Evolutionary conservation across 768 basidiomycete genomes (phyloP).

Genomic region (Asterophora parasitica): DNA sequence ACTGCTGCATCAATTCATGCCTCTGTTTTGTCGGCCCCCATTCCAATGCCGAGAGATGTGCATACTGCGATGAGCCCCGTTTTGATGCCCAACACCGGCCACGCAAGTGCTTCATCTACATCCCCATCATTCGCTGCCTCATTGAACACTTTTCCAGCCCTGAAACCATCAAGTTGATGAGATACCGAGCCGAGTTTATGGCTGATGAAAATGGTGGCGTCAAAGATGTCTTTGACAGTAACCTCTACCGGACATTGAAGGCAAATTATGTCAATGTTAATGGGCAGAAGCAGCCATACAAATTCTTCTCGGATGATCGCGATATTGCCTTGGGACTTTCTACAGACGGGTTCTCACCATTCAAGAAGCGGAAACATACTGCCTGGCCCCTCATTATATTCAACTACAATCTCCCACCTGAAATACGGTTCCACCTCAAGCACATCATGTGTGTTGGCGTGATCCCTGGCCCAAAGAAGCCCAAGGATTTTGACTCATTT

Average conservation of each 20-base stretch:
- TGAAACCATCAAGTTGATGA: slow-evolving; percentile 9
- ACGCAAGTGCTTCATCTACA: slow-evolving; percentile 27
- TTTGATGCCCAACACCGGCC: slow-evolving; percentile 17
- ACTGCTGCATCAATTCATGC: slow-evolving; percentile 43
- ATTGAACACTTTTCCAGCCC: slow-evolving; percentile 14
- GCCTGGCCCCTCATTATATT: slow-evolving; percentile 36
- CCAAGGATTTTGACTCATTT: slow-evolving; percentile 34
- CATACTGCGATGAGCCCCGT: slow-evolving; percentile 29
- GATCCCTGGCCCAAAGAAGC: slow-evolving; percentile 37
- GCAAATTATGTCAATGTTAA: slow-evolving; percentile 22
- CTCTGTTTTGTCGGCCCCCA: slow-evolving; percentile 30
- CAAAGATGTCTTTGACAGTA: slow-evolving; percentile 31
- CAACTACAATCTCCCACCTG: slow-evolving; percentile 26
- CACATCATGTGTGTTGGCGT: slow-evolving; percentile 31
- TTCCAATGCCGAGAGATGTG: slow-evolving; percentile 25
- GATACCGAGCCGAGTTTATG: slow-evolving; percentile 20
- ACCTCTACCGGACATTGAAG: slow-evolving; percentile 23
- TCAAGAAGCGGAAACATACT: slow-evolving; percentile 22
- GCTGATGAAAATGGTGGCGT: neutral
- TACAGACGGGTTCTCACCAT: slow-evolving; percentile 36
- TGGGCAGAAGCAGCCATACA: slow-evolving; percentile 17
- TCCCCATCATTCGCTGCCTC: slow-evolving; percentile 36
- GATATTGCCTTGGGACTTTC: slow-evolving; percentile 37
- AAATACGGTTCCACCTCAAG: slow-evolving; percentile 25
- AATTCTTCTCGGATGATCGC: slow-evolving; percentile 28